Evolutionary conservation across 2,329 filamentous ascomycete species (phyloP).

Genomic region (Neofusicoccum umdonicola): DNA sequence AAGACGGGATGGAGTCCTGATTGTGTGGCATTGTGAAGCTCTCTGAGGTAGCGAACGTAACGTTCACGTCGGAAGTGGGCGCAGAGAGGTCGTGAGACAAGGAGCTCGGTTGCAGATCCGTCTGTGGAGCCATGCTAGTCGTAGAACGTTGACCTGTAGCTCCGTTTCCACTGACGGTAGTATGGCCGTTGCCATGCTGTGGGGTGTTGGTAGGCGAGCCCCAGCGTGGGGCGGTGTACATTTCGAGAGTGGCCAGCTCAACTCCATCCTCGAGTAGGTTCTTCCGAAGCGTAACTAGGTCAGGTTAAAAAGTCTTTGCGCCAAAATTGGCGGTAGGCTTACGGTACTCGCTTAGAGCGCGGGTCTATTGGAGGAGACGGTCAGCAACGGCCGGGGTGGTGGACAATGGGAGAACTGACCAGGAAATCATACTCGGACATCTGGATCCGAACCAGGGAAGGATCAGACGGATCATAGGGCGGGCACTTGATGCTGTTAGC

Average conservation of each 20-base stretch:
- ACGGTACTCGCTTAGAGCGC: not conserved
- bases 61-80: too few relatives aligned
- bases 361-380: not conserved
- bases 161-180: too few relatives aligned
- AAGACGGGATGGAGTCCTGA: not conserved
- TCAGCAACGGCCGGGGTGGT: not conserved
- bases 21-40: too few relatives aligned
- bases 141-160: too few relatives aligned
- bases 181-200: not conserved
- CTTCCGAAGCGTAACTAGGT: not conserved
- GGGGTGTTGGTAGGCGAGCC: not conserved
- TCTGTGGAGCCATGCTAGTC: too few relatives aligned
- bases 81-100: too few relatives aligned
- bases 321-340: not conserved
- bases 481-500: not conserved
- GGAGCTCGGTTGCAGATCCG: too few relatives aligned
- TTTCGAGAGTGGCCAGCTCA: not conserved
- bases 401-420: not conserved
- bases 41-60: too few relatives aligned
- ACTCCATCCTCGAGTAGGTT: not conserved
- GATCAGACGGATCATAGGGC: not conserved
- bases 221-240: not conserved
- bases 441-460: not conserved
- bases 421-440: not conserved
- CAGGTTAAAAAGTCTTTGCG: not conserved